Conservation (phyloP, 1,284 basidiomycete genomes). For the Xerocomus amazonicus region DNA sequence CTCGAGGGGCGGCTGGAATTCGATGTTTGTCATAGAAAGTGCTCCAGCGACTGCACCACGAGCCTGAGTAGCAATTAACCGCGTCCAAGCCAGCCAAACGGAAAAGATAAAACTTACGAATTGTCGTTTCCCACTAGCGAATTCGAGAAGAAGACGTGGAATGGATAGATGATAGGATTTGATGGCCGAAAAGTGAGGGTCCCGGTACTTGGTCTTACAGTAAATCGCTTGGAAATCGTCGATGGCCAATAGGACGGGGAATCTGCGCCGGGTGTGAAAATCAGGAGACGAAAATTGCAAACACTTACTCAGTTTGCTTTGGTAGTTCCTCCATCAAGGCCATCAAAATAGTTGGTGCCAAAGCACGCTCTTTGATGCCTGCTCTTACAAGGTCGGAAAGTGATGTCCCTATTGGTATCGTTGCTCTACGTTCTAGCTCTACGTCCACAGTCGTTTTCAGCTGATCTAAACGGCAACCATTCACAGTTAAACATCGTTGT, state of each 20-base stretch:
- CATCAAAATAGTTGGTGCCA: constrained; percentile 65
- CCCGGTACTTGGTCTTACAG: constrained; percentile 67
- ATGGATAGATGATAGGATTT: constrained; percentile 80
- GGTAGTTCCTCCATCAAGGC: constrained; percentile 64
- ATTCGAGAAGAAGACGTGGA: constrained; percentile 77
- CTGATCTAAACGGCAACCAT: constrained; percentile 40
- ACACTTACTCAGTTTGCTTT: constrained; percentile 58
- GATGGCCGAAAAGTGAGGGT: constrained; percentile 72
- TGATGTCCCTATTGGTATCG: constrained; percentile 46
- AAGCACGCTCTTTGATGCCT: constrained; percentile 51
- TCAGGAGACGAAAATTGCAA: constrained; percentile 8
- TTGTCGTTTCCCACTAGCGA: constrained; percentile 60
- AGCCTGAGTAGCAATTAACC: constrained; percentile 34
- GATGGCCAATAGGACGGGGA: constrained; percentile 79
- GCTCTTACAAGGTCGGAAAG: constrained; percentile 59
- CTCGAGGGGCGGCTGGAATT: constrained; percentile 54
- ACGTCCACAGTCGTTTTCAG: constrained; percentile 42
- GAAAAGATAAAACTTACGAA: constrained; percentile 52
- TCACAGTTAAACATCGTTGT: constrained; percentile 55
- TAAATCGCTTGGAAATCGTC: constrained; percentile 89
- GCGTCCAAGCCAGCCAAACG: neutral
- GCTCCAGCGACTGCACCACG: constrained; percentile 68
- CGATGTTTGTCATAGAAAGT: constrained; percentile 52
- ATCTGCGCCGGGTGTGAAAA: constrained; percentile 31
- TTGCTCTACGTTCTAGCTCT: constrained; percentile 44